Conservation (phyloP, 2,329 filamentous ascomycete species). For the Penicillium sp. region DNA sequence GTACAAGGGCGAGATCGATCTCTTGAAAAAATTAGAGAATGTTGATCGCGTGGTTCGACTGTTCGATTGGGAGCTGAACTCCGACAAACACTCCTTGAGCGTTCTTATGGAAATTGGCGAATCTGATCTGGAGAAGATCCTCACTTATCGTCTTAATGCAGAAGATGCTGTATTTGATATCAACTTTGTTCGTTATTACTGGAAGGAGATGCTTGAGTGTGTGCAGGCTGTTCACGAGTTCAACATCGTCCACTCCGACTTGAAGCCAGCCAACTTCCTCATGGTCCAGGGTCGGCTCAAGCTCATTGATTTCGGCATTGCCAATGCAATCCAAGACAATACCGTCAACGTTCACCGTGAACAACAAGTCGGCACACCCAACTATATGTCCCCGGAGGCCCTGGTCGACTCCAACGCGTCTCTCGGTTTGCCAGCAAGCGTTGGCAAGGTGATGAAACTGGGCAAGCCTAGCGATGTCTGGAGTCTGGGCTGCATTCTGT, state of each 20-base stretch:
- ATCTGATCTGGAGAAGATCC: slow-evolving; percentile 84
- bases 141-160: slow-evolving; percentile 72
- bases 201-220: slow-evolving; percentile 99
- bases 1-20: slow-evolving; percentile 93
- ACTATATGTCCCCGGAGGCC: slow-evolving; percentile 98
- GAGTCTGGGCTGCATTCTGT: slow-evolving; percentile 94
- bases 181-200: slow-evolving; percentile 94
- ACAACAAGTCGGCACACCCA: slow-evolving; percentile 91
- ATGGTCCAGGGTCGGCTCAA: slow-evolving; percentile 88
- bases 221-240: slow-evolving; percentile 84
- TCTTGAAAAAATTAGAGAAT: slow-evolving; percentile 78
- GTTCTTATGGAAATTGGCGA: slow-evolving; percentile 98
- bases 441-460: slow-evolving; percentile 83
- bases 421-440: slow-evolving; percentile 51
- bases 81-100: slow-evolving; percentile 84
- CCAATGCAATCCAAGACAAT: slow-evolving; percentile 95
- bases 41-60: slow-evolving; percentile 90
- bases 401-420: slow-evolving; percentile 82
- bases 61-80: slow-evolving; percentile 91
- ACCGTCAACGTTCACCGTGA: slow-evolving; percentile 98
- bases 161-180: slow-evolving; percentile 80
- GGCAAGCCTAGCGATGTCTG: slow-evolving; percentile 96
- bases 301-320: slow-evolving; percentile 97
- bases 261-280: slow-evolving; percentile 97
- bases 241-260: slow-evolving; percentile 94